Base-by-base conservation (phyloP, 805 yeast species). In the Spencermartinsiella europaea region DNA sequence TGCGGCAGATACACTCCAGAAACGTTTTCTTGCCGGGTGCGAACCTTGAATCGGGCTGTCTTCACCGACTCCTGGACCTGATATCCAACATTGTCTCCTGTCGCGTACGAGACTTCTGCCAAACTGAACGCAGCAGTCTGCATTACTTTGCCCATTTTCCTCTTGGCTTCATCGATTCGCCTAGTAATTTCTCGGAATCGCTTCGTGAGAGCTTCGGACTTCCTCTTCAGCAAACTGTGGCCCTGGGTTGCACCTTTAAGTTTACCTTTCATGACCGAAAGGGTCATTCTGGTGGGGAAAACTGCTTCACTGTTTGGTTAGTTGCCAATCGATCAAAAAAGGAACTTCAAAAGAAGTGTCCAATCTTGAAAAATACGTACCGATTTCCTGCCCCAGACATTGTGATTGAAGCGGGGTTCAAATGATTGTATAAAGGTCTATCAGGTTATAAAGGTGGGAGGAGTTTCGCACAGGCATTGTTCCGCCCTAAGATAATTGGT, bases 101-200 rank as follows among this genome's bases (percentile, higher is more conserved):
- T 91, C 21, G 99, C 99, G 63, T 93, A 93, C 39, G 93, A 83
- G 40, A 91, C 98, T 66, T 91, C 99, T 2, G 98, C 98, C 58
- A 91, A 75, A 5, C 98, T 90, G 66, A 91, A 91, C 1, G 98
- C 95, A 1, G 99, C 99, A 0, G 95, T 85, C 65, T 93, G 98
- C 98, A 91, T 91, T 38, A 91, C 96, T 54, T 91, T 76, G 42
- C 98, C 99, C 98, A 93, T 91, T 72, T 91, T 93, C 58, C 91
- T 79, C 70, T 91, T 91, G 38, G 98, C 83, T 63, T 88, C 95
- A 65, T 93, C 96, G 63, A 91, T 91, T 66, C 96, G 74, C 64
- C 78, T 85, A 15, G 97, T 89, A 61, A 91, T 91, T 58, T 91
- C 99, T 68, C 99, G 82, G 72, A 91, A 91, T 60, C 99, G 76